Evolutionary conservation across 2,329 filamentous ascomycete species (phyloP).

Genomic region (Beauveria bassiana): DNA sequence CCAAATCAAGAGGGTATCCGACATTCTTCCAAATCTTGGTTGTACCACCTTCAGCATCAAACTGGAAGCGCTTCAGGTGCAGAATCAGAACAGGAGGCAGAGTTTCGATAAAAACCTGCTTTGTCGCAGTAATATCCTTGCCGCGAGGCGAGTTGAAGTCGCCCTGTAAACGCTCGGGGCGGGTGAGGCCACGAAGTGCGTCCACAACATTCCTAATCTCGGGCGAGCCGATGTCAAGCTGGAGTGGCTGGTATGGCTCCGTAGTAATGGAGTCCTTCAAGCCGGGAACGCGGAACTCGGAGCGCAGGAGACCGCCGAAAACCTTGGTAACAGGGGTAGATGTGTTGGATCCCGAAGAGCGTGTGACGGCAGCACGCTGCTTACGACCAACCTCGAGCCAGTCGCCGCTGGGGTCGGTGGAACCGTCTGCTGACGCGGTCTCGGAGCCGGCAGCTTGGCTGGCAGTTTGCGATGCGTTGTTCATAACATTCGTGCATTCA

Average conservation of each 20-base stretch:
- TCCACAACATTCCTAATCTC: conserved; percentile 88
- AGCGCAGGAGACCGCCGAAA: conserved; percentile 85
- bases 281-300: conserved; percentile 79
- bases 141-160: conserved; percentile 77
- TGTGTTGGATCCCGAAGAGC: conserved; percentile 68
- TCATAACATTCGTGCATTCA: conserved; percentile 74
- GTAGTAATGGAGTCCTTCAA: conserved; percentile 85
- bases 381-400: conserved; percentile 94
- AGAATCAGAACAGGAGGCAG: conserved; percentile 87
- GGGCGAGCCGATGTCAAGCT: conserved; percentile 84
- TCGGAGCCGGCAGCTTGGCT: conserved; percentile 28
- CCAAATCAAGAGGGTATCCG: conserved; percentile 87
- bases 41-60: conserved; percentile 78
- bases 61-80: conserved; percentile 95
- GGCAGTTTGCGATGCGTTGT: conserved; percentile 16
- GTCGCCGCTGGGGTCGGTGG: conserved; percentile 34
- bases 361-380: conserved; percentile 78
- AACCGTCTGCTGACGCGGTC: conserved; percentile 20
- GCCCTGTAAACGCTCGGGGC: conserved; percentile 75
- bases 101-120: conserved; percentile 90
- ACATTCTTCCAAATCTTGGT: conserved; percentile 99
- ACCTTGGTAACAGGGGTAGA: conserved; percentile 88
- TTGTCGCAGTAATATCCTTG: conserved; percentile 70
- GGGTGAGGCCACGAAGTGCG: conserved; percentile 76
- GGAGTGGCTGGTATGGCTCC: conserved; percentile 88